Evolutionary conservation across 257 asterid genomes (phyloP), one percentile per base, ranked within the genome.

Genomic region (Solanum rostratum): DNA sequence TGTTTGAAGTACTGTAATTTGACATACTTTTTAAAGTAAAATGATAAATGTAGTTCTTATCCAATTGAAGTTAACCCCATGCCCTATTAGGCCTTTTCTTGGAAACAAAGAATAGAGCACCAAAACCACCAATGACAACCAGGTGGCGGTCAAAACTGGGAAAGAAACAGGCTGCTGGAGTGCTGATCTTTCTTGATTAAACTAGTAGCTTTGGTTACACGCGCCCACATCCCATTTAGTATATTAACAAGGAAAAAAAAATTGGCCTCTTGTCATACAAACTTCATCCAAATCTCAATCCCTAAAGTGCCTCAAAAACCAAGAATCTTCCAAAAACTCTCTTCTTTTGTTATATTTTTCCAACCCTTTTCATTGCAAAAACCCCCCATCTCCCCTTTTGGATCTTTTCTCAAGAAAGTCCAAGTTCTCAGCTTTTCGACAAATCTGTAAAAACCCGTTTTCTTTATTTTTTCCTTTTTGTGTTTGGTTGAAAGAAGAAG

Each of bases 131-230:
- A 5, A 76, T 15, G 27, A 27, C n/a, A 76, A 76, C 82, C 82
- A 49, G 45, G 63, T 76, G 57, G 82, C 62, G 5, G 54, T 46
- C 7, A 7, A 22, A 45, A 74, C 7, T 7, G 3, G n/a, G 10
- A 27, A 24, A 27, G 15, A 76, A 76, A 76, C 82, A 49, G 45
- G 22, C 24, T 45, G 82, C 50, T 84, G 19, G 45, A 14, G 16
- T 45, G 82, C 50, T 84, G 19, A 10, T 12, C 29, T 33, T 52
- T 76, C 73, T 45, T 45, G 80, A 84, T 78, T 73, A 68, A 45
- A 71, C 74, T 15, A 13, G 70, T 33, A 84, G 86, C 86, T 84
- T 84, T 78, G 2, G 22, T 84, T 53, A 29, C 79, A 84, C 84
- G 84, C 79, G 45, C 84, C 45, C 45, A 49, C 82, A 24, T 3